phyloP scores from a whole-genome alignment of 805 yeast genomes.

The Zygosaccharomyces bisporus region DNA sequence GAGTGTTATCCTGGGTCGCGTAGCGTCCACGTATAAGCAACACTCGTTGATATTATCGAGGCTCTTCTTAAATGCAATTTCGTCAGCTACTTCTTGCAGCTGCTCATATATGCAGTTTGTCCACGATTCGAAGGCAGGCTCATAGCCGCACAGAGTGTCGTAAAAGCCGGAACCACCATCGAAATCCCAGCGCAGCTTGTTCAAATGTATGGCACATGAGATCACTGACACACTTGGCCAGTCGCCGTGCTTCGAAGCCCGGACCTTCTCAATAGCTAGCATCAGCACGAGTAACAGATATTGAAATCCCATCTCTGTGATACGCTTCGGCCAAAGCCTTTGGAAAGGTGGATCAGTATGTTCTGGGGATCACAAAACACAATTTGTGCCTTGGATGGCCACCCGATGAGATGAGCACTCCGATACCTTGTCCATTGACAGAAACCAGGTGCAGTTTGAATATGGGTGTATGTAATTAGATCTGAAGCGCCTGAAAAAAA shows the following conservation, averaged over 20 bases:
- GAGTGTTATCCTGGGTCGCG: constrained; percentile 8
- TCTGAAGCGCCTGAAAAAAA: neutral
- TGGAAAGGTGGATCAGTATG: neutral
- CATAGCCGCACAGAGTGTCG: constrained; percentile 20
- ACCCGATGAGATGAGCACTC: neutral
- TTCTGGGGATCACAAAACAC: neutral
- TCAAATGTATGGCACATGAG: constrained; percentile 22
- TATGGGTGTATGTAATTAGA: neutral
- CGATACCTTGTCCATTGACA: neutral
- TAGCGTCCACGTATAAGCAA: constrained; percentile 13
- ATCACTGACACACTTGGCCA: constrained; percentile 21
- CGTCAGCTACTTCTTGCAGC: constrained; percentile 6
- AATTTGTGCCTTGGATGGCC: neutral
- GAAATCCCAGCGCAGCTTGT: constrained; percentile 20
- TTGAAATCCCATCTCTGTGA: neutral
- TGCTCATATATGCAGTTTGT: constrained; percentile 22
- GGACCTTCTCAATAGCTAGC: neutral
- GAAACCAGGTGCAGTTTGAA: constrained; percentile 7
- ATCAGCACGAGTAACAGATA: neutral
- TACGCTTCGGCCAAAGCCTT: neutral
- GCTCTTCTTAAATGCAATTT: constrained; percentile 16
- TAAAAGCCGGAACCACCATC: constrained; percentile 14
- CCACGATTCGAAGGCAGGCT: constrained; percentile 28
- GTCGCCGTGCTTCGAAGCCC: constrained; percentile 13
- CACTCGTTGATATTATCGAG: constrained; percentile 10